Percentiles rank a stretch among this genome's conserved stretches.
phyloP scores from a whole-genome alignment of 1,139 yeast genomes.

The Kodamaea suecica region DNA sequence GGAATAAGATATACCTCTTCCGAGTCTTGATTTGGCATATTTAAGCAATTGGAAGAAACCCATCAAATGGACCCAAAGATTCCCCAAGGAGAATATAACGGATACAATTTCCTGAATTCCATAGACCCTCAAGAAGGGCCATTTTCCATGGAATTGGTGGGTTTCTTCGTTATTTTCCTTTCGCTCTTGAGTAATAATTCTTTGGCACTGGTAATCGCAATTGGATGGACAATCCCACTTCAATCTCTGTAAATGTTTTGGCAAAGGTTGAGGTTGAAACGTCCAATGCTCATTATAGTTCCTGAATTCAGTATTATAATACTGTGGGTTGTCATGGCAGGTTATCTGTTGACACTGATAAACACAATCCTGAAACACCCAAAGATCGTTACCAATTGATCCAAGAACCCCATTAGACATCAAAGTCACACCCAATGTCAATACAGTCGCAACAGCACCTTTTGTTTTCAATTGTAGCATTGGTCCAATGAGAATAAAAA shows the following conservation, averaged over 20 bases:
- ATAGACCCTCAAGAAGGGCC: constrained; percentile 79
- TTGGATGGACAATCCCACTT: constrained; percentile 79
- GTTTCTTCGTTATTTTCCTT: constrained; percentile 46
- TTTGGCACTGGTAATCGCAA: constrained; percentile 92
- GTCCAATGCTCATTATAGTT: constrained; percentile 31
- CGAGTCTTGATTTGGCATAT: constrained; percentile 7
- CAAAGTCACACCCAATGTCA: not conserved
- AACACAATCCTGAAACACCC: constrained; percentile 65
- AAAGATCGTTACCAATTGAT: constrained; percentile 77
- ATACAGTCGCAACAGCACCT: not conserved
- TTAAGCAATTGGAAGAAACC: constrained; percentile 44
- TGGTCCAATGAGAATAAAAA: not conserved
- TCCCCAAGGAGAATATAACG: constrained; percentile 75
- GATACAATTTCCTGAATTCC: constrained; percentile 86
- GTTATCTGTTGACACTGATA: constrained; percentile 53
- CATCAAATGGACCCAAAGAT: constrained; percentile 67
- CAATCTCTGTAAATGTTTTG: constrained; percentile 44
- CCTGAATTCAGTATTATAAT: constrained; percentile 24
- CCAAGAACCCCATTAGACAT: constrained; percentile 23
- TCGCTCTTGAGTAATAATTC: constrained; percentile 59
- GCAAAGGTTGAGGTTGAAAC: constrained; percentile 38
- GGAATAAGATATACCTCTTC: constrained; percentile 13
- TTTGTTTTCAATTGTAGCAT: not conserved
- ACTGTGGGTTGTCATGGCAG: constrained; percentile 34
- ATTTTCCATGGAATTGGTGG: constrained; percentile 91